These are phyloP conservation scores for Starmerella scarabaei DNA, from an alignment of 805 yeast species.

Conservation along the genomic window DNA sequence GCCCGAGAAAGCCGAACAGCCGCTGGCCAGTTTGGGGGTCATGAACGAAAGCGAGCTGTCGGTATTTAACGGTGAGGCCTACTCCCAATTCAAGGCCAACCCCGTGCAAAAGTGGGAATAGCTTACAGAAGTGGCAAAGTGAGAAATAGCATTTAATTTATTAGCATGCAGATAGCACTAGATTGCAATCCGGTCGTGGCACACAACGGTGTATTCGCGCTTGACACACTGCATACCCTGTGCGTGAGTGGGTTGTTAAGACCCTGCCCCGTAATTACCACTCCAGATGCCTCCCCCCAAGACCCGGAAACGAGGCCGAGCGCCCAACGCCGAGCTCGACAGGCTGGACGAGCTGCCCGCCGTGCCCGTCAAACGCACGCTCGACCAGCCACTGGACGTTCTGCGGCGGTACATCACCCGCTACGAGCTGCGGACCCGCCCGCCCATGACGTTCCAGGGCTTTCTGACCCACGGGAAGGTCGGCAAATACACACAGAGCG, in stretches of 20 bases:
- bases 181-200: neutral
- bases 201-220: neutral
- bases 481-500: slow-evolving; percentile 54
- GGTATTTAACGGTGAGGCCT: slow-evolving; percentile 56
- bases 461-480: slow-evolving; percentile 54
- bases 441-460: slow-evolving; percentile 55
- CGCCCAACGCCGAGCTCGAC: slow-evolving; percentile 1
- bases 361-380: slow-evolving; percentile 1
- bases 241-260: too few species aligned
- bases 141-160: too few species aligned
- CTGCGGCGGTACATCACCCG: slow-evolving; percentile 56
- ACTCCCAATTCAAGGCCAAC: slow-evolving; percentile 54
- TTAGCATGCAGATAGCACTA: neutral
- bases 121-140: too few species aligned
- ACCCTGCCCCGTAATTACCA: too few species aligned
- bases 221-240: too few species aligned
- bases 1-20: slow-evolving; percentile 28
- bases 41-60: slow-evolving; percentile 84
- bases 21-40: slow-evolving; percentile 40
- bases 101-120: slow-evolving; percentile 84
- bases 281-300: slow-evolving; percentile 17
- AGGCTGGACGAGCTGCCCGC: slow-evolving; percentile 2
- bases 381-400: slow-evolving; percentile 43
- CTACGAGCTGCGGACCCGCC: slow-evolving; percentile 44
- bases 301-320: slow-evolving; percentile 13